phyloP scores from a whole-genome alignment of 306 rosid genomes.

The Acmispon strigosus region DNA sequence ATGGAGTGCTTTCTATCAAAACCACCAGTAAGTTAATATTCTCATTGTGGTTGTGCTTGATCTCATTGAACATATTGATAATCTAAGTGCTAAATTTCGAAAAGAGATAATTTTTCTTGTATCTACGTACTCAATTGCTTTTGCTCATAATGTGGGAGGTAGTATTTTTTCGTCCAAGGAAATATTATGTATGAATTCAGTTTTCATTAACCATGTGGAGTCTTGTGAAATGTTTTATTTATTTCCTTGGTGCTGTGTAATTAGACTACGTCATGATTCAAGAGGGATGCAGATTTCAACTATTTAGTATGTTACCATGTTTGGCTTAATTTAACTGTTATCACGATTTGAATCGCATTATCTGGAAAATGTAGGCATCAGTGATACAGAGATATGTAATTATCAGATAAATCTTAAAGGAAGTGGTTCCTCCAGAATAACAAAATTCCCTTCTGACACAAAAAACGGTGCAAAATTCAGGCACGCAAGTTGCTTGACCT shows the following conservation, averaged over 20 bases:
- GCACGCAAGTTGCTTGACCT: slow-evolving; percentile 28
- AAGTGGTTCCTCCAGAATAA: slow-evolving; percentile 40
- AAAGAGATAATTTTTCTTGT: not conserved
- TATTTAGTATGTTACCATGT: not conserved
- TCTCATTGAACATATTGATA: not conserved
- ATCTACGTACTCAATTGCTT: not conserved
- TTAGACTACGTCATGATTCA: not conserved
- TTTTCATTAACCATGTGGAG: not conserved
- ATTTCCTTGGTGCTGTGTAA: not conserved
- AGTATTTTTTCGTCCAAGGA: not conserved
- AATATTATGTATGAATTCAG: slow-evolving; percentile 1
- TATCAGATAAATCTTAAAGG: slow-evolving; percentile 53
- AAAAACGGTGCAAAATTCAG: slow-evolving; percentile 87
- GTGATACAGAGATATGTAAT: slow-evolving; percentile 40
- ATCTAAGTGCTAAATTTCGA: too few species aligned
- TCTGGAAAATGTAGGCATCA: slow-evolving; percentile 47
- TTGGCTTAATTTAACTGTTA: not conserved
- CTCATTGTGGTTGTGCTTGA: not conserved
- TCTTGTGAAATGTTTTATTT: not conserved
- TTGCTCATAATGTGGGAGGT: slow-evolving; percentile 5
- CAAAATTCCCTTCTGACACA: slow-evolving; percentile 44
- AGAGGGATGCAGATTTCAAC: slow-evolving; percentile 6
- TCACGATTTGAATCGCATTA: slow-evolving; percentile 6
- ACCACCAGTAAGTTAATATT: slow-evolving; percentile 63
- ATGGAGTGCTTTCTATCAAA: slow-evolving; percentile 66